Evolutionary conservation across 768 basidiomycete genomes (phyloP), one percentile per base, ranked within the genome.

Genomic region (Rubroboletus pulcherrimus): DNA sequence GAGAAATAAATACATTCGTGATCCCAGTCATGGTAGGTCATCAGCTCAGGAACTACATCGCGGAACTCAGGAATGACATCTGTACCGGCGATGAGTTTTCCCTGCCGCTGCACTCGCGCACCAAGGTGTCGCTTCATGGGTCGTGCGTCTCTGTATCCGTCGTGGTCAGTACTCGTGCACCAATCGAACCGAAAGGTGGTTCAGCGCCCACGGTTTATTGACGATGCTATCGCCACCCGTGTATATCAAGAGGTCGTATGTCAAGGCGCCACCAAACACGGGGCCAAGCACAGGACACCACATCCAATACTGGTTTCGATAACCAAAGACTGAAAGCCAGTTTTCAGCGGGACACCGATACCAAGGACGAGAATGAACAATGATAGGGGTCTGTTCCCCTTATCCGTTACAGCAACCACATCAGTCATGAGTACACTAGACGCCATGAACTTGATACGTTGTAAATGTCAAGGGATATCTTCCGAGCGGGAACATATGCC

Each of bases 211-310:
- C 81, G 76, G 75, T 62, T 66, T 70, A 64, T 83, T 83, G 29
- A 83, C 51, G 37, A 79, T 66, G 45, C 76, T 78, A 58, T 85
- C 83, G 0, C 73, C 65, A 11, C 81, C 83, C 3, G 74, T 74
- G 67, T 77, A 85, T 49, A 87, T 61, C 60, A 83, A 70, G 3
- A 70, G 41, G 60, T 87, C 86, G 57, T 87, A 87, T 26, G 81
- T 51, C 44, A 81, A 70, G 0, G 75, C 70, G 11, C 81, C 85
- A 21, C 86, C 85, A 12, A 78, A 55, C 61, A 86, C 76, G 12
- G 85, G 79, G 0, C 73, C 82, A 37, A 84, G 68, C 21, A 87
- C 65, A 2, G 83, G 80, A 56, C 81, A 80, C 85, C 85, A 86
- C 21, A 87, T 56, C 85, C 84, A 87, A 63, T 86, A 87, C 51